A percentile compares a stretch with the other conserved stretches of the same genome.
These are phyloP conservation scores for Mortierella sp. DNA, from an alignment of 371 early-diverging fungal species.

Conservation along the genomic window DNA sequence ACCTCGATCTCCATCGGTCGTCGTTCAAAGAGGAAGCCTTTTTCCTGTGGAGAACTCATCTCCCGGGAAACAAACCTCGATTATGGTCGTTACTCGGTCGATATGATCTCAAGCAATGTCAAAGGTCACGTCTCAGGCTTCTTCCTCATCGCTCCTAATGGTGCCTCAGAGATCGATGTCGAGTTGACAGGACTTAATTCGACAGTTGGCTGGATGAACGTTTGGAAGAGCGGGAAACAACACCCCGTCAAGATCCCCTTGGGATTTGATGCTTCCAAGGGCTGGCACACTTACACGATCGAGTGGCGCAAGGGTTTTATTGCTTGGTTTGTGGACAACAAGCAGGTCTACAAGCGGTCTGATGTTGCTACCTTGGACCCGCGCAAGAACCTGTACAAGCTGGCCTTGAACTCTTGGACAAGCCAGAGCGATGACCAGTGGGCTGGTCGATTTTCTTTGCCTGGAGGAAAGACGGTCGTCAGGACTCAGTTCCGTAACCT, in stretches of 20 bases:
- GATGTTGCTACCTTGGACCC: constrained; percentile 25
- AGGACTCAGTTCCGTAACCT: constrained; percentile 35
- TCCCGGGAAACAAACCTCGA: neutral
- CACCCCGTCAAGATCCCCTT: constrained; percentile 22
- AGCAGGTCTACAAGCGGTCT: constrained; percentile 26
- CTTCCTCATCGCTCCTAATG: constrained; percentile 30
- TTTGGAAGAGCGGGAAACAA: constrained; percentile 31
- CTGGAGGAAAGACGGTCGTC: neutral
- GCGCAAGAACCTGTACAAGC: constrained; percentile 6
- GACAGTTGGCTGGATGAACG: constrained; percentile 22
- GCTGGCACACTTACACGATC: constrained; percentile 44
- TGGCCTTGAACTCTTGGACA: constrained; percentile 47
- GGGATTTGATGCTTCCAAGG: constrained; percentile 37
- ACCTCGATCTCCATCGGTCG: constrained; percentile 25
- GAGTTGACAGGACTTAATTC: constrained; percentile 47
- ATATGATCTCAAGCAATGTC: constrained; percentile 37
- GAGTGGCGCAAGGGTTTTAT: constrained; percentile 39
- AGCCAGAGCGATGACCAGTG: constrained; percentile 18
- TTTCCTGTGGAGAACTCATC: constrained; percentile 41
- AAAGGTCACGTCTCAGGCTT: constrained; percentile 45
- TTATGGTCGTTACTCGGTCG: constrained; percentile 47
- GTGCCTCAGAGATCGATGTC: constrained; percentile 37
- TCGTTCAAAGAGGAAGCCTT: constrained; percentile 9
- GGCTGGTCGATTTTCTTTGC: constrained; percentile 46
- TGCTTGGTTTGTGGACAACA: constrained; percentile 45